Evolutionary conservation across 2,329 filamentous ascomycete species (phyloP), one percentile per base, ranked within the genome.

Genomic region (Eutypa lata): DNA sequence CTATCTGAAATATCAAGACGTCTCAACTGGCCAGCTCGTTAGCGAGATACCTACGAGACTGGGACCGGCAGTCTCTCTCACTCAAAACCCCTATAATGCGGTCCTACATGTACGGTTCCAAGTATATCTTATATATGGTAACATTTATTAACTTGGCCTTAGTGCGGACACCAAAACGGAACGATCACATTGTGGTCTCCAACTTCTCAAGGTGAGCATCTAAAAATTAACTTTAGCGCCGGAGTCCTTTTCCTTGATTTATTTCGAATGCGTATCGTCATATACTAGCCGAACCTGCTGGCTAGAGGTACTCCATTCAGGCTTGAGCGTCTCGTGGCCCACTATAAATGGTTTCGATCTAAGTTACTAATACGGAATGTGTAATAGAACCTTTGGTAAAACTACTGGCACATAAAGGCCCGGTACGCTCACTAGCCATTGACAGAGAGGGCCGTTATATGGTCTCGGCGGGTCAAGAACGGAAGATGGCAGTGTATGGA

Each of bases 111-210:
- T 92, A 45, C 22, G 42, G n/a, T 13, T n/a, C 16, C 22, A 7
- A 5, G 22, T n/a, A 21, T 45, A 14, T 45, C 13, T 45, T n/a
- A 7, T 28, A 24, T 28, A 24, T 18, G 19, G 16, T 8, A 11
- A 28, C 21, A 6, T 16, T 2, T 28, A 24, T 45, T 45, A n/a
- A 45, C 42, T 11, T 8, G 3, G 8, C 7, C 10, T n/a, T 19
- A 45, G 42, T 45, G 42, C 56, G 94, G 94, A 10, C 93, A 97
- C 67, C 91, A 96, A 67, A 97, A 97, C 66, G 94, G 94, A 53
- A 89, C 90, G 2, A 91, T 99, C 35, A 94, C 91, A 2, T 76
- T 99, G 44, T 99, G 94, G 94, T 97, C 93, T 2, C 94, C 94
- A 2, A 99, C 96, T 71, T 88, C 86, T 24, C 21, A 16, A 26